Evolutionary conservation across 2,329 filamentous ascomycete genomes (phyloP).

Genomic region (Arachnomyces sp.): DNA sequence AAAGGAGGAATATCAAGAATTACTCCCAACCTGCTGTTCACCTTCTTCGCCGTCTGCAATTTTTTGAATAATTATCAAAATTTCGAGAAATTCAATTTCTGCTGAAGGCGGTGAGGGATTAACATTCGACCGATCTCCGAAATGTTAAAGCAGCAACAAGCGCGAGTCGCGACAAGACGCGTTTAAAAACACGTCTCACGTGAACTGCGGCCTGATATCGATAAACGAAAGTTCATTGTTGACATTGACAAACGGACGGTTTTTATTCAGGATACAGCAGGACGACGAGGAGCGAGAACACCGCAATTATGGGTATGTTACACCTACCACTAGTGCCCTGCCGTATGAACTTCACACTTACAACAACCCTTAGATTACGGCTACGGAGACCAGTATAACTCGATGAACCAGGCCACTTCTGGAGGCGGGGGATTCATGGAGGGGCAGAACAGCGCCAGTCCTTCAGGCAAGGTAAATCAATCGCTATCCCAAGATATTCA

Average conservation of each 20-base stretch:
- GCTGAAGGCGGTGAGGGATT: too few species aligned
- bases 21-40: too few species aligned
- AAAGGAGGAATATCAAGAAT: too few species aligned
- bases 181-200: conserved; percentile 29
- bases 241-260: conserved; percentile 14
- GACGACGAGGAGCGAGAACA: conserved; percentile 6
- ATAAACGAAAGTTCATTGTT: not conserved
- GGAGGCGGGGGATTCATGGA: conserved; percentile 54
- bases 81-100: too few species aligned
- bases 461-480: conserved; percentile 31
- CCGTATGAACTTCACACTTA: conserved; percentile 5
- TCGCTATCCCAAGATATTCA: conserved; percentile 1
- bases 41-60: too few species aligned
- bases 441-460: conserved; percentile 42
- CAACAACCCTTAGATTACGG: conserved; percentile 22
- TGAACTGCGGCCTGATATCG: conserved; percentile 29
- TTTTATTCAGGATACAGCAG: conserved; percentile 11
- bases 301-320: too few species aligned
- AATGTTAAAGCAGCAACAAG: too few species aligned
- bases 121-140: too few species aligned
- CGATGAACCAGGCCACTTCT: conserved; percentile 47
- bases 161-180: conserved; percentile 24
- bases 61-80: too few species aligned
- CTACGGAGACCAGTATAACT: conserved; percentile 45
- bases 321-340: not conserved